Percentiles rank a stretch among this genome's conserved stretches.
phyloP scores from a whole-genome alignment of 495 filamentous ascomycete genomes.

The Talaromyces proteolyticus region DNA sequence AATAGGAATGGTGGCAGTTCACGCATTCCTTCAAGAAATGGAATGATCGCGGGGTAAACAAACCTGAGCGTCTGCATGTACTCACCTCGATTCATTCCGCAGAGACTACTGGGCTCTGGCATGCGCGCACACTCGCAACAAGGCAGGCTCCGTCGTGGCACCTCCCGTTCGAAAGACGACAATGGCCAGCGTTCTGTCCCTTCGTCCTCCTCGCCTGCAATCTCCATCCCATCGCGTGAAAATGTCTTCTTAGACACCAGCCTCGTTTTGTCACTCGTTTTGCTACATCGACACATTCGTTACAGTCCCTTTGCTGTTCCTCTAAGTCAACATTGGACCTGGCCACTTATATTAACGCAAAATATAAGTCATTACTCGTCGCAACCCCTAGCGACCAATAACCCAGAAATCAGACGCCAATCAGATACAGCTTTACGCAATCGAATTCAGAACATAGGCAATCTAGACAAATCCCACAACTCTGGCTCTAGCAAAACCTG shows the following conservation, averaged over 20 bases:
- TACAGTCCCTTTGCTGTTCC: background rate
- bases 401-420: background rate
- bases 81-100: too few species aligned
- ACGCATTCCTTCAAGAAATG: conserved; percentile 4
- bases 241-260: background rate
- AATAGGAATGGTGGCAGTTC: background rate
- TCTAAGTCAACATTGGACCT: background rate
- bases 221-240: background rate
- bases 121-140: too few species aligned
- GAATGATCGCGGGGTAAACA: conserved; percentile 1
- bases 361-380: too few species aligned
- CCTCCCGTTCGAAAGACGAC: too few species aligned
- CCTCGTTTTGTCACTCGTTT: background rate
- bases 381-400: too few species aligned
- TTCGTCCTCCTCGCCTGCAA: background rate
- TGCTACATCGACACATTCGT: background rate
- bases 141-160: too few species aligned
- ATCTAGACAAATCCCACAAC: background rate
- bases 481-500: background rate
- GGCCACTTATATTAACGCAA: too few species aligned
- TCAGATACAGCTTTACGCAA: background rate
- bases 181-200: too few species aligned
- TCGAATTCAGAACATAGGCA: background rate
- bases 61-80: background rate
- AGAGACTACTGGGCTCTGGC: background rate